Evolutionary conservation across 768 basidiomycete genomes (phyloP).

Genomic region (Tulasnella sp.): DNA sequence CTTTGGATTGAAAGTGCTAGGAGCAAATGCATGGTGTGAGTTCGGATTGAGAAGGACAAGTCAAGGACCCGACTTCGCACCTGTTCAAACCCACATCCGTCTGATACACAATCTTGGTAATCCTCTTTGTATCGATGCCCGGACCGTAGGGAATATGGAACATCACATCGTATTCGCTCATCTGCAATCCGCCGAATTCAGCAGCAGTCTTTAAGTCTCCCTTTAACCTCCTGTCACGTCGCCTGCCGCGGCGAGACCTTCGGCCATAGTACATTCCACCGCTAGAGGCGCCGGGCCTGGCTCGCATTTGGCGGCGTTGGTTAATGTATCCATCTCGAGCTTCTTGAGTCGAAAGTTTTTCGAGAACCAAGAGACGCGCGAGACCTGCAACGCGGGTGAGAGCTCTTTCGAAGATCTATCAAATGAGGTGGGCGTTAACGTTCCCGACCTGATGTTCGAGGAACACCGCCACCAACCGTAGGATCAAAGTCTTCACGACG

Average conservation of each 20-base stretch:
- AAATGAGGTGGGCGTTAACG: not conserved
- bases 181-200: slow-evolving; percentile 47
- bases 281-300: slow-evolving; percentile 41
- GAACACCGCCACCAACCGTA: slow-evolving; percentile 43
- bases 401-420: slow-evolving; percentile 58
- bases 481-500: slow-evolving; percentile 54
- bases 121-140: slow-evolving; percentile 54
- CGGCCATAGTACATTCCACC: too few species aligned
- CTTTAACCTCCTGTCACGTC: slow-evolving; percentile 45
- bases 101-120: slow-evolving; percentile 56
- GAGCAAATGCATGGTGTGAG: not conserved
- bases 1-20: slow-evolving; percentile 50
- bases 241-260: slow-evolving; percentile 35
- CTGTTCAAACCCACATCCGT: slow-evolving; percentile 41
- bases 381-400: slow-evolving; percentile 58
- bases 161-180: slow-evolving; percentile 56
- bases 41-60: not conserved
- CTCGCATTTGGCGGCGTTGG: slow-evolving; percentile 50
- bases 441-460: not conserved
- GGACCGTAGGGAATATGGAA: slow-evolving; percentile 62
- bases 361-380: slow-evolving; percentile 59
- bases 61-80: not conserved
- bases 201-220: slow-evolving; percentile 50
- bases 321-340: slow-evolving; percentile 48
- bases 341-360: slow-evolving; percentile 49